Percentiles rank a stretch among this genome's conserved stretches.
These are phyloP conservation scores for Psilocybe cyanescens DNA, from an alignment of 768 basidiomycete species.

Conservation along the genomic window DNA sequence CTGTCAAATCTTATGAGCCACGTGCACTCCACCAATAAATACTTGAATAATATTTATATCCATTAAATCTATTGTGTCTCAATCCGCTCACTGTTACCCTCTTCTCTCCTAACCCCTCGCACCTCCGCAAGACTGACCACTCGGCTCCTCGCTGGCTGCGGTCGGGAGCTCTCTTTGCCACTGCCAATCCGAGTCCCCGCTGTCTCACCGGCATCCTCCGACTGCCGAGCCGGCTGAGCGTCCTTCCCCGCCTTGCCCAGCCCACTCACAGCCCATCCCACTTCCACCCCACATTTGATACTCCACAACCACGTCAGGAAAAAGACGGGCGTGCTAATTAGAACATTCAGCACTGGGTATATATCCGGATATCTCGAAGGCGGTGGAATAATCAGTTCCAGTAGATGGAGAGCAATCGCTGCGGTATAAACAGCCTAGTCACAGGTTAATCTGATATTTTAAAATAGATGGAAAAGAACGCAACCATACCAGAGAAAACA, in stretches of 20 bases:
- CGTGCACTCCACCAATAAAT: conserved; percentile 13
- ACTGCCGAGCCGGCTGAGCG: conserved; percentile 8
- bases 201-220: conserved; percentile 16
- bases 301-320: conserved; percentile 88
- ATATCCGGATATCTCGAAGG: conserved; percentile 85
- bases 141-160: background rate
- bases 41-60: conserved; percentile 5
- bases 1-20: conserved; percentile 15
- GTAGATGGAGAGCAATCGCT: conserved; percentile 58
- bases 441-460: conserved; percentile 11
- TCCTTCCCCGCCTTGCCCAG: conserved; percentile 30
- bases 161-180: background rate
- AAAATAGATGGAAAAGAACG: background rate
- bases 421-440: conserved; percentile 59
- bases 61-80: background rate
- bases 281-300: conserved; percentile 78
- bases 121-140: background rate
- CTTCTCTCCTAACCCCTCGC: no score
- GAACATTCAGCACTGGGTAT: conserved; percentile 83
- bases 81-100: background rate
- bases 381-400: conserved; percentile 64
- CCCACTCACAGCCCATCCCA: conserved; percentile 78
- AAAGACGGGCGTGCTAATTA: conserved; percentile 82
- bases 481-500: conserved; percentile 53
- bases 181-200: background rate